Evolutionary conservation across 2,329 filamentous ascomycete species (phyloP).

Genomic region (Beauveria sp.): DNA sequence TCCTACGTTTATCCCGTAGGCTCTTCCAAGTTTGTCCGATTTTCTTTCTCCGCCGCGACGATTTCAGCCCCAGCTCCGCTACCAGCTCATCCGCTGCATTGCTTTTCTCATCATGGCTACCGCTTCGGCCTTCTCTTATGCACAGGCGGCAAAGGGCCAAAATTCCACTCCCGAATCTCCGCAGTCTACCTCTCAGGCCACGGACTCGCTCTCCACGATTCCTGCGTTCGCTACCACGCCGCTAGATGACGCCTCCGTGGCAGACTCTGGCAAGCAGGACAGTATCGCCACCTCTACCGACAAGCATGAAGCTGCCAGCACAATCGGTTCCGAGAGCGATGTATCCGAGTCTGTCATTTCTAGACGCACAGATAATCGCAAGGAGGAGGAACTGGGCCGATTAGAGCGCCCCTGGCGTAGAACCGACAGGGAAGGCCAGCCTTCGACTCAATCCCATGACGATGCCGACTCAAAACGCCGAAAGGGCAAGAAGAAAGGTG

Average conservation of each 20-base stretch:
- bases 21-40: background rate
- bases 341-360: constrained; percentile 27
- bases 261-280: constrained; percentile 14
- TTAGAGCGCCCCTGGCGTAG: constrained; percentile 34
- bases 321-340: constrained; percentile 30
- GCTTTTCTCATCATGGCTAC: constrained; percentile 41
- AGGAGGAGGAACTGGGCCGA: constrained; percentile 31
- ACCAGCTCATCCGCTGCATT: constrained; percentile 18
- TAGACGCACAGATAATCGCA: constrained; percentile 24
- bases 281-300: constrained; percentile 18
- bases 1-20: constrained; percentile 2
- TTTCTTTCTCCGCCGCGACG: constrained; percentile 20
- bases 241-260: constrained; percentile 17
- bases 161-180: constrained; percentile 26
- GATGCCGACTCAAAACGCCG: constrained; percentile 39
- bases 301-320: constrained; percentile 27
- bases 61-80: background rate
- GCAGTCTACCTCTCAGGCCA: constrained; percentile 26
- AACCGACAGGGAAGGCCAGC: constrained; percentile 44
- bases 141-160: constrained; percentile 80
- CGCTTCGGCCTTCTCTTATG: constrained; percentile 74
- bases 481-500: constrained; percentile 54
- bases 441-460: constrained; percentile 58
- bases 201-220: background rate
- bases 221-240: constrained; percentile 1